Evolutionary conservation across 2,329 filamentous ascomycete species (phyloP).

Genomic region (Ophiostoma australiae): DNA sequence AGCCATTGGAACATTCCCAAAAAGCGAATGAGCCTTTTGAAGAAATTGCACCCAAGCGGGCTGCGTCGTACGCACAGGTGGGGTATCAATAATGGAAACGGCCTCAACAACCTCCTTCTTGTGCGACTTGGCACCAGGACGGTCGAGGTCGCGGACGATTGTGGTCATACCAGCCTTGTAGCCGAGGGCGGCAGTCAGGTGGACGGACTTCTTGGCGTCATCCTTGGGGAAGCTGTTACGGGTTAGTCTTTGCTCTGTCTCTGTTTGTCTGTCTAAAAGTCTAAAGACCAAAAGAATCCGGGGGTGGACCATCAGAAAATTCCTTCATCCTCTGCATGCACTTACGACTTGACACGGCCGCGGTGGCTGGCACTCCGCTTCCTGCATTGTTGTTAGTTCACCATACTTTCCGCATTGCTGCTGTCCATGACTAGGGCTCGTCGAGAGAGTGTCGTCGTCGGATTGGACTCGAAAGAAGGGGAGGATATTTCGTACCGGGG

Average conservation of each 20-base stretch:
- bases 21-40: constrained; percentile 16
- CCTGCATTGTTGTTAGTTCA: constrained; percentile 26
- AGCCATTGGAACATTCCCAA: constrained; percentile 57
- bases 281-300: neutral
- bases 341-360: constrained; percentile 86
- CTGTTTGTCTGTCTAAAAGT: too few species aligned
- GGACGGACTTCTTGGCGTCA: constrained; percentile 99
- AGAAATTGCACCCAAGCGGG: constrained; percentile 54
- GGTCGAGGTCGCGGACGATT: constrained; percentile 98
- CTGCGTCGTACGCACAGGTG: constrained; percentile 88
- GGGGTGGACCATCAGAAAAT: constrained; percentile 8
- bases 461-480: constrained; percentile 6
- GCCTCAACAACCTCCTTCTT: constrained; percentile 97
- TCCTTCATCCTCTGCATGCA: constrained; percentile 30
- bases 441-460: constrained; percentile 11
- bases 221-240: constrained; percentile 90
- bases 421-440: constrained; percentile 2
- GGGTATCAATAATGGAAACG: constrained; percentile 82
- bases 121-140: constrained; percentile 98
- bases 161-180: constrained; percentile 99
- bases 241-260: constrained; percentile 20
- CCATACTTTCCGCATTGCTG: constrained; percentile 4
- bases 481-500: constrained; percentile 40
- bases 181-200: constrained; percentile 95
- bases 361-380: constrained; percentile 30